Evolutionary conservation across 2,329 filamentous ascomycete species (phyloP), one percentile per base, ranked within the genome.

Genomic region (Paraconiothyrium brasiliense): DNA sequence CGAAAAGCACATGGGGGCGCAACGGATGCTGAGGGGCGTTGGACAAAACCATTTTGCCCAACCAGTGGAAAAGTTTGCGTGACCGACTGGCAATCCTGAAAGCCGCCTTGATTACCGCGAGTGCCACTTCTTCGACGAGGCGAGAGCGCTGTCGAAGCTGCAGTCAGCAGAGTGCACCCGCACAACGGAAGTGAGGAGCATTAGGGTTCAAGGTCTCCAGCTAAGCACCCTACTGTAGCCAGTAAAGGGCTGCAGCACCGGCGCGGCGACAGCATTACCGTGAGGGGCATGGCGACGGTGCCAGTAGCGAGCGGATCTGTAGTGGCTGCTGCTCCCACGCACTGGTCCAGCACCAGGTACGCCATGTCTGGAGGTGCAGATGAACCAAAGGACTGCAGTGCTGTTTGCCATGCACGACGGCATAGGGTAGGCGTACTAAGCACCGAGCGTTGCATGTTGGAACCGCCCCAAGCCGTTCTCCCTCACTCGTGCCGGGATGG

Each of bases 391-490:
- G 14, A 20, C 37, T 11, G 35, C 50, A 35, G 27, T 30, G 27
- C 27, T 30, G 27, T 30, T 30, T 30, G 27, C 20, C 24, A 44
- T 54, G 39, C 51, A 54, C 51, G 51, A 13, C 51, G 51, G 34
- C 51, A 54, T 44, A 54, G 39, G 41, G 24, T 13, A 46, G 46
- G 50, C 57, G 51, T 59, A 55, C 60, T 66, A 62, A 63, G 62
- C 62, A 61, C 24, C 48, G 57, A 49, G 62, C 43, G 50, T 43
- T 59, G 58, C 35, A 57, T 52, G 55, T 44, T 50, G 47, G 37
- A 52, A 56, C 60, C 63, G 60, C 39, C 35, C 55, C 50, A 63
- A 58, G 52, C 59, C 61, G 59, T 61, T 54, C 62, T 30, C 34
- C 51, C 54, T 35, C 61, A 64, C 54, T 57, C 7, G 43, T 46